Percentiles rank a stretch among this genome's conserved stretches.
Conservation (phyloP, 2,329 filamentous ascomycete species). For the Fusarium brevicatenulatum region DNA sequence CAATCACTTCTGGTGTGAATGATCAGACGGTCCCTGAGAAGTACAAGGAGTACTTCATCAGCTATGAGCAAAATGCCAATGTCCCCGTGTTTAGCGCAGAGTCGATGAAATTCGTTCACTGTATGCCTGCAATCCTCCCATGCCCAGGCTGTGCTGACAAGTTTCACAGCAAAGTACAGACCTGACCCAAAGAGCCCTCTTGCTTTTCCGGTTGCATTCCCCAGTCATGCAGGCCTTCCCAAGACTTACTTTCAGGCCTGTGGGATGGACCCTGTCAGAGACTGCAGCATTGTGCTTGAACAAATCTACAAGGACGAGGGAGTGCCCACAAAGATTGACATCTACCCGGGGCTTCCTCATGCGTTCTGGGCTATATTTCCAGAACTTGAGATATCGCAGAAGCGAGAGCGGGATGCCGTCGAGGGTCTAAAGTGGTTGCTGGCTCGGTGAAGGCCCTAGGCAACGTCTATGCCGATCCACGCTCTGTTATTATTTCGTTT, state of each 20-base stretch:
- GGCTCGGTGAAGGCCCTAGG: background rate
- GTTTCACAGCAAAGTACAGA: constrained; percentile 40
- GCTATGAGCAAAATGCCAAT: constrained; percentile 41
- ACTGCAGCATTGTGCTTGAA: constrained; percentile 45
- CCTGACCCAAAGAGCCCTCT: constrained; percentile 39
- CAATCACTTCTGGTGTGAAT: constrained; percentile 37
- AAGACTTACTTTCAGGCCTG: constrained; percentile 49
- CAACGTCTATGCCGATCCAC: background rate
- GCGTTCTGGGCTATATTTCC: constrained; percentile 45
- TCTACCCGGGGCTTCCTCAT: constrained; percentile 47
- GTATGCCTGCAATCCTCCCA: constrained; percentile 7
- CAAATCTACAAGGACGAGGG: constrained; percentile 44
- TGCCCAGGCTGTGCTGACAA: background rate
- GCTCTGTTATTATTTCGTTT: background rate
- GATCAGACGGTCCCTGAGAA: constrained; percentile 40
- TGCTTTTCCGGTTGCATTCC: constrained; percentile 40
- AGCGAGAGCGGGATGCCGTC: constrained; percentile 35
- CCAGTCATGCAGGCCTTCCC: constrained; percentile 36
- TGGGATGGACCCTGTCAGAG: constrained; percentile 45
- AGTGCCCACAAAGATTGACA: constrained; percentile 42
- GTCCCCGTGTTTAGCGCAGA: constrained; percentile 39
- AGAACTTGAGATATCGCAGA: constrained; percentile 32
- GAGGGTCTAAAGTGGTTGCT: constrained; percentile 43
- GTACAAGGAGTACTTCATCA: constrained; percentile 45
- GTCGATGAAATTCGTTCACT: constrained; percentile 39